These are phyloP conservation scores for Aspergillus cristatus DNA, from an alignment of 495 filamentous ascomycete species.

Conservation along the genomic window DNA sequence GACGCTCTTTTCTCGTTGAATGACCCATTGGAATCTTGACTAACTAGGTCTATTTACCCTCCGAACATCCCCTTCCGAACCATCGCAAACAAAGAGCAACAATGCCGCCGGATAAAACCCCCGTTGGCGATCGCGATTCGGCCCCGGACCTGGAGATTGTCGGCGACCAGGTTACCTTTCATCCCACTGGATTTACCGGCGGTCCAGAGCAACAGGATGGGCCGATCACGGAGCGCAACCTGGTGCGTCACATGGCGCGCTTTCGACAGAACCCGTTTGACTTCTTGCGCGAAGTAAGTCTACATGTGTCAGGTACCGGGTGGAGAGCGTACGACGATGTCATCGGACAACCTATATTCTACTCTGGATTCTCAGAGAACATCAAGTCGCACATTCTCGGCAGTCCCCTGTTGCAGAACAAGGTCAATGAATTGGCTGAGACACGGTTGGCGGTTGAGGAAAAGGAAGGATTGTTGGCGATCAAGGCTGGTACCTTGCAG, in stretches of 20 bases:
- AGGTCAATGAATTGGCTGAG: conserved; percentile 68
- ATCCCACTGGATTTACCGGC: conserved; percentile 59
- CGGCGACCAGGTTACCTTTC: conserved; percentile 68
- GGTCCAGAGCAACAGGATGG: conserved; percentile 31
- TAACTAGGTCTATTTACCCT: conserved; percentile 2
- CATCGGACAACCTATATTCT: conserved; percentile 89
- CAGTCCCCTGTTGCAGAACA: conserved; percentile 63
- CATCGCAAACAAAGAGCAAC: conserved; percentile 1
- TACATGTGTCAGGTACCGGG: conserved; percentile 81
- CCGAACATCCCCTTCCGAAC: conserved; percentile 1
- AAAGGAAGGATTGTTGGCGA: conserved; percentile 57
- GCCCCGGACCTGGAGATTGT: conserved; percentile 80
- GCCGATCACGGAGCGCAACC: conserved; percentile 51
- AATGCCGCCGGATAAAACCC: conserved; percentile 30
- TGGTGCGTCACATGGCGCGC: conserved; percentile 74
- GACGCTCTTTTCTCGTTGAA: no score
- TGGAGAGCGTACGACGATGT: conserved; percentile 90
- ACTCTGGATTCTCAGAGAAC: conserved; percentile 79
- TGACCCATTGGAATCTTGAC: no score
- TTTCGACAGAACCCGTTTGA: conserved; percentile 65
- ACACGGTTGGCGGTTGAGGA: conserved; percentile 65
- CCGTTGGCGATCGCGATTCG: conserved; percentile 27
- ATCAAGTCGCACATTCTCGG: conserved; percentile 71
- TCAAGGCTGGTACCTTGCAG: conserved; percentile 30
- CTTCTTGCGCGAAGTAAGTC: conserved; percentile 84